Evolutionary conservation across 164 flowering plant species (phyloP), one percentile per base, ranked within the genome.

Genomic region (Vitis vinifera): DNA sequence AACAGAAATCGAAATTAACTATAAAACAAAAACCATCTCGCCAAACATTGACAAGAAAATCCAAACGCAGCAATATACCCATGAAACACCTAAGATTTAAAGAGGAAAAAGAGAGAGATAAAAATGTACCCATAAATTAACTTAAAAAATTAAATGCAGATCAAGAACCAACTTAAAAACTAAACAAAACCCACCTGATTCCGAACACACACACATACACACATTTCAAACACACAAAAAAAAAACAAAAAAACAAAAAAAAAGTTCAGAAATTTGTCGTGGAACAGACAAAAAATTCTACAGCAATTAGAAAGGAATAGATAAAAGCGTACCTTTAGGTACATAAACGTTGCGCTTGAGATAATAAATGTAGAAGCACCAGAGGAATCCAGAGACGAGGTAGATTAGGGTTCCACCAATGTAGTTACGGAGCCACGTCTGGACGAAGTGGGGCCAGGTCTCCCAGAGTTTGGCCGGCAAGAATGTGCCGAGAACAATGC

Each of bases 351-450:
- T 84, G 69, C 82, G 86, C 68, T 90, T 91, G 79, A 73, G 77
- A 78, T 87, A 87, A 62, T 93, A 93, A 51, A 93, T 90, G 72
- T 91, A 93, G 73, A 85, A 84, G 76, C 91, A 85, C 98, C 98
- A 93, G 0, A 90, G 77, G 56, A 89, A 74, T 9, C 96, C 96
- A 23, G 97, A 90, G 59, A 87, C 1, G 69, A 93, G 72, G 67
- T 91, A 93, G 14, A 90, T 55, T 9, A 85, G 68, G 66, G 78
- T 47, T 15, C 93, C 97, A 2, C 84, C 96, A 31, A 89, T 68
- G 85, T 79, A 93, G 82, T 93, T 93, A 6, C 97, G 79, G 17
- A 93, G 73, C 98, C 96, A 93, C 0, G 92, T 79, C 77, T 83
- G 91, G 52, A 77, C 37, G 30, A 78, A 68, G 70, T 87, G 96